These are phyloP conservation scores for Candida dajiaensis DNA, from an alignment of 805 yeast genomes.

Conservation along the genomic window DNA sequence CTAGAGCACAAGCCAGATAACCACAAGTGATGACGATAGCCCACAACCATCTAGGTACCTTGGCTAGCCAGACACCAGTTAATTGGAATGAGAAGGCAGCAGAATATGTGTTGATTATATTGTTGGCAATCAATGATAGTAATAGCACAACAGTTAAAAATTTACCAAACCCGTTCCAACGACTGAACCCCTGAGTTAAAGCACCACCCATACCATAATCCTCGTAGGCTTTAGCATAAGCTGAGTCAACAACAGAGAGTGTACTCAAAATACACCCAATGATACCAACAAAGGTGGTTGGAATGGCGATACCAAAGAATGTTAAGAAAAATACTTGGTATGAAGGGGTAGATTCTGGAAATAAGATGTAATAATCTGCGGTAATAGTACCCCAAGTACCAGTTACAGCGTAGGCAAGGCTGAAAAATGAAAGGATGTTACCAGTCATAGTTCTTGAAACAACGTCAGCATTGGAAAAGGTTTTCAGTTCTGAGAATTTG, in stretches of 20 bases:
- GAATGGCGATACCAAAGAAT: constrained; percentile 58
- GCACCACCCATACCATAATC: constrained; percentile 71
- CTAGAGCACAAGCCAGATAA: constrained; percentile 66
- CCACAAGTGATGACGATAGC: constrained; percentile 56
- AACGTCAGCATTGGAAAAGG: constrained; percentile 28
- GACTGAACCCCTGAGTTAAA: constrained; percentile 52
- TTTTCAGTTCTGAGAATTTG: constrained; percentile 31
- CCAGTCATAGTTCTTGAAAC: constrained; percentile 45
- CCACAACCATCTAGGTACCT: constrained; percentile 76
- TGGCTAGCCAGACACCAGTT: constrained; percentile 45
- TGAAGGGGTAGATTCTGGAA: constrained; percentile 67
- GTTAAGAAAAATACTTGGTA: constrained; percentile 52
- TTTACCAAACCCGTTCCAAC: constrained; percentile 75
- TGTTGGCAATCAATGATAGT: constrained; percentile 74
- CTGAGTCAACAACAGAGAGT: constrained; percentile 49
- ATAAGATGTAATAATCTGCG: constrained; percentile 74
- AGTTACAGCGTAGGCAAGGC: constrained; percentile 70
- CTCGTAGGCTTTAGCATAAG: constrained; percentile 54
- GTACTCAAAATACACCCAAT: constrained; percentile 68
- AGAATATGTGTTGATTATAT: constrained; percentile 74
- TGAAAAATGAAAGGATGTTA: constrained; percentile 66
- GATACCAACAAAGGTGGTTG: constrained; percentile 72
- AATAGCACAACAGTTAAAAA: constrained; percentile 65
- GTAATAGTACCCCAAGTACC: constrained; percentile 89
- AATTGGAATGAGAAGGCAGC: constrained; percentile 77